Evolutionary conservation across 306 rosid genomes (phyloP), one percentile per base, ranked within the genome.

Genomic region (Carpinus viminea): DNA sequence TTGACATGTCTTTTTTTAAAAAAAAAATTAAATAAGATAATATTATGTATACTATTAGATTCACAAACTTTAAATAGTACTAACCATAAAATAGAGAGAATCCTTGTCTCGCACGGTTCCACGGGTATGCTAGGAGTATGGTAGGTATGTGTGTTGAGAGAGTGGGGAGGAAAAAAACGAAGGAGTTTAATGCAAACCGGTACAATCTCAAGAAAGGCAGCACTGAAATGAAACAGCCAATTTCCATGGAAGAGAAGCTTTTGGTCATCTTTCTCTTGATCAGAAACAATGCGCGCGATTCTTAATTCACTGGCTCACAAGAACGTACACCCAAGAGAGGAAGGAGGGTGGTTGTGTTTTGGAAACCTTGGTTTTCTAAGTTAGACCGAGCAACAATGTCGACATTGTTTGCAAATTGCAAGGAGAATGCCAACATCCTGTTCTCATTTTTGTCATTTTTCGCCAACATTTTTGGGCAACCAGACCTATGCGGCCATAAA

Each of bases 361-460:
- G 48, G 72, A 38, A 71, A 15, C n/a, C 16, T 2, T 2, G 12
- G 36, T 57, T 13, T 52, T n/a, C 20, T 4, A 15, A 31, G 11
- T 12, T 54, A 0, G 21, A 41, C 50, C 55, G 26, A 56, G 46
- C 50, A 60, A 52, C 60, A 87, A 87, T 85, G 91, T 78, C 91
- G 75, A 83, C 89, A 87, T 80, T 83, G 20, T 36, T 8, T 34
- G 48, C 28, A 21, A 85, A 4, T 65, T 74, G 17, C 28, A 21
- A 85, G 80, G 52, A 54, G 51, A 81, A 90, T 92, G 97, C 84
- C 94, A 80, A 90, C 97, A 92, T 87, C 68, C 64, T 77, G 75
- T 70, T 75, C 74, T 61, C 88, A 79, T 82, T 78, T 45, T 74
- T 57, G 24, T 3, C 46, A 0, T 68, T 50, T 74, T 36, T 15